Percentiles rank a stretch among this genome's conserved stretches.
These are phyloP conservation scores for Eutrema yunnanense DNA, from an alignment of 345 rosid species.

Conservation along the genomic window DNA sequence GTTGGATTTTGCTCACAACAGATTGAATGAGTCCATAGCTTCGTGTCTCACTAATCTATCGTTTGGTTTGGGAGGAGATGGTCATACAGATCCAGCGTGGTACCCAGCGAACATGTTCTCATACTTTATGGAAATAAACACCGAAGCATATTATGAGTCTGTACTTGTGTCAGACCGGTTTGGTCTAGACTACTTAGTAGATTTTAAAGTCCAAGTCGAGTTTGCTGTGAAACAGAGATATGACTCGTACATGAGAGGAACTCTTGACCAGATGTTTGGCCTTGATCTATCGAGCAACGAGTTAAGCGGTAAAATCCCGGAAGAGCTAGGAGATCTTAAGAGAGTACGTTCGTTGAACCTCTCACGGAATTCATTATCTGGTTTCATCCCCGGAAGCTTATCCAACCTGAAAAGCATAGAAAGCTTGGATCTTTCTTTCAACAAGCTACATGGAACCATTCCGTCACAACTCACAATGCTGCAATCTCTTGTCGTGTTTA, in stretches of 20 bases:
- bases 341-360: slow-evolving; percentile 19
- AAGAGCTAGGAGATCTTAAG: slow-evolving; percentile 14
- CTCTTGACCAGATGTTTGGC: slow-evolving; percentile 16
- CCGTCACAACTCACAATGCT: slow-evolving; percentile 7
- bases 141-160: background rate
- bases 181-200: background rate
- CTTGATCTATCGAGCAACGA: slow-evolving; percentile 27
- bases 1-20: slow-evolving; percentile 10
- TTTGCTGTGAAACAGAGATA: slow-evolving; percentile 21
- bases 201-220: slow-evolving; percentile 8
- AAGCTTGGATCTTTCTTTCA: slow-evolving; percentile 17
- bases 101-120: slow-evolving; percentile 2
- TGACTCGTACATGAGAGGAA: slow-evolving; percentile 16
- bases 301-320: slow-evolving; percentile 14
- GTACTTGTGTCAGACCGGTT: slow-evolving; percentile 3
- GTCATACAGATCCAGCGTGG: background rate
- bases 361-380: slow-evolving; percentile 1
- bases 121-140: slow-evolving; percentile 2
- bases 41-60: slow-evolving; percentile 1
- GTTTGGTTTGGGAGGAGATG: background rate
- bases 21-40: slow-evolving; percentile 2
- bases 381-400: slow-evolving; percentile 19
- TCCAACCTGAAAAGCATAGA: slow-evolving; percentile 9
- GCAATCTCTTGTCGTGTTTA: slow-evolving; percentile 14
- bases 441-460: slow-evolving; percentile 17